A percentile compares a stretch with the other conserved stretches of the same genome.
These are phyloP conservation scores for Talaromyces sp. DNA, from an alignment of 2,329 filamentous ascomycete species.

Conservation along the genomic window DNA sequence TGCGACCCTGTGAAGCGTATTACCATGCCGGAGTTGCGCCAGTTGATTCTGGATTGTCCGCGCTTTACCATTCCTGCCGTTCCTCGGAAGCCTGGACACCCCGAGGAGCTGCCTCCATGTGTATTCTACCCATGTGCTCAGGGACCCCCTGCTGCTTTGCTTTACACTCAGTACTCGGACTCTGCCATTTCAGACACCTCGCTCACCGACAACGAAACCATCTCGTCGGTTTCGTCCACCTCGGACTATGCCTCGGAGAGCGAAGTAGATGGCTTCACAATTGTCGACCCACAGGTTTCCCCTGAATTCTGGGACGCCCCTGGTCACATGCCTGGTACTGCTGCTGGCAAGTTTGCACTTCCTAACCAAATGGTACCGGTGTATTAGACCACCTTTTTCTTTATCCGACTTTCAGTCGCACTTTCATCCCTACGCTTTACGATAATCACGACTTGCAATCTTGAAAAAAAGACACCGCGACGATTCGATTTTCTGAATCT, in stretches of 20 bases:
- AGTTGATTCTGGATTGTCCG: slow-evolving; percentile 69
- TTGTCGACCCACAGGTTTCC: slow-evolving; percentile 22
- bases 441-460: slow-evolving; percentile 8
- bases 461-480: background rate
- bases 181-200: slow-evolving; percentile 36
- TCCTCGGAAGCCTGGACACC: slow-evolving; percentile 28
- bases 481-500: slow-evolving; percentile 1
- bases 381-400: slow-evolving; percentile 16
- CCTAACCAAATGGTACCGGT: slow-evolving; percentile 16
- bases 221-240: slow-evolving; percentile 23
- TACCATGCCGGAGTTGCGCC: slow-evolving; percentile 70
- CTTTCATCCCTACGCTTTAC: slow-evolving; percentile 1
- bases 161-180: slow-evolving; percentile 32
- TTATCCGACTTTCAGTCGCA: background rate
- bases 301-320: slow-evolving; percentile 20
- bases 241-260: slow-evolving; percentile 26
- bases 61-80: slow-evolving; percentile 55
- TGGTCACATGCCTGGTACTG: slow-evolving; percentile 20
- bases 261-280: slow-evolving; percentile 22
- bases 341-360: slow-evolving; percentile 20
- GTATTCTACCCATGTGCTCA: slow-evolving; percentile 30
- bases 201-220: slow-evolving; percentile 33
- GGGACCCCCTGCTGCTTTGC: slow-evolving; percentile 27
- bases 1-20: slow-evolving; percentile 78
- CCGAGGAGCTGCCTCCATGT: slow-evolving; percentile 29